Evolutionary conservation across 2,329 filamentous ascomycete species (phyloP).

Genomic region (Colletotrichum viniferum): DNA sequence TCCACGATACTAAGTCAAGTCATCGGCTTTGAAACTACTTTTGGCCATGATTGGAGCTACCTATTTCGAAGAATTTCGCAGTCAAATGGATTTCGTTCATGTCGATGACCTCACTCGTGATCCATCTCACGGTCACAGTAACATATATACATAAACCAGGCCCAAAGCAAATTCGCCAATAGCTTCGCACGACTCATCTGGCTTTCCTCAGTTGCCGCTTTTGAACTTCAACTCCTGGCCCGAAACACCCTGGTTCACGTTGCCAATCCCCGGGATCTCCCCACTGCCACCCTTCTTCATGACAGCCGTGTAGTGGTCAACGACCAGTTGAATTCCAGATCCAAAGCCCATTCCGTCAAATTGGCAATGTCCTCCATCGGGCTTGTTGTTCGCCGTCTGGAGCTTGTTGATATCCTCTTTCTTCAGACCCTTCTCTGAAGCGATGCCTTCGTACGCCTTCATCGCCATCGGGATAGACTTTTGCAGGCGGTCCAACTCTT

Average conservation of each 20-base stretch:
- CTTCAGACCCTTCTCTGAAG: conserved; percentile 44
- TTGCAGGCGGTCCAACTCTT: conserved; percentile 55
- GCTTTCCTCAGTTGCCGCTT: neutral
- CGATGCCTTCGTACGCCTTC: conserved; percentile 53
- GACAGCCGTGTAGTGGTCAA: conserved; percentile 54
- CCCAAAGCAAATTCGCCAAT: neutral
- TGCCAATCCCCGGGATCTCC: conserved; percentile 50
- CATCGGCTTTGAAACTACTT: too few relatives aligned
- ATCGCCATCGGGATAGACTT: conserved; percentile 53
- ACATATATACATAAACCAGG: neutral
- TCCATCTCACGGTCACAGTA: neutral
- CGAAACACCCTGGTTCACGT: conserved; percentile 51
- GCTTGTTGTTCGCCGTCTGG: conserved; percentile 62
- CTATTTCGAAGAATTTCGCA: too few relatives aligned
- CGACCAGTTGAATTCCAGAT: conserved; percentile 59
- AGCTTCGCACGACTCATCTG: neutral
- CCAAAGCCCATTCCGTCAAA: conserved; percentile 60
- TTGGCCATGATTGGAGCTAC: too few relatives aligned
- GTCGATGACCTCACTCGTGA: too few relatives aligned
- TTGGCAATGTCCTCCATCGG: conserved; percentile 60
- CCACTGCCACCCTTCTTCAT: conserved; percentile 59
- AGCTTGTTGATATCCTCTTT: conserved; percentile 49
- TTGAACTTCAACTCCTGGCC: conserved; percentile 49
- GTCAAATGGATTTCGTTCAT: too few relatives aligned
- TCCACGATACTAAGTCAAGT: too few relatives aligned